Conservation (phyloP, 306 rosid genomes). For the Rosa multiflora region DNA sequence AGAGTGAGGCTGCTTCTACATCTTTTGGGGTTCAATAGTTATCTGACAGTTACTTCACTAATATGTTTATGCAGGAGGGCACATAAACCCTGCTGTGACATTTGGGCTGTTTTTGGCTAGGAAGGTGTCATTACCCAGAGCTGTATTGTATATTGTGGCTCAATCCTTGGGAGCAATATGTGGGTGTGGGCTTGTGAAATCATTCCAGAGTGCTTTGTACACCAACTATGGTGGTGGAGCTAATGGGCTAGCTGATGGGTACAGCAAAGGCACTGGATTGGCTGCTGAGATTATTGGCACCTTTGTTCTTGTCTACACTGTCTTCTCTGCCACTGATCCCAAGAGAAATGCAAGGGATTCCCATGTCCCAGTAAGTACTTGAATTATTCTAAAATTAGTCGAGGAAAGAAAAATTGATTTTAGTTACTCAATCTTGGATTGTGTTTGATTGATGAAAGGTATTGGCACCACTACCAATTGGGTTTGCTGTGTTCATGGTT, state of each 20-base stretch:
- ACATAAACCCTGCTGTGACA: conserved; percentile 53
- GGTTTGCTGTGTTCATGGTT: conserved; percentile 51
- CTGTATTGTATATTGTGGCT: conserved; percentile 40
- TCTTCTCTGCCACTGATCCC: conserved; percentile 55
- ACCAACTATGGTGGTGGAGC: conserved; percentile 46
- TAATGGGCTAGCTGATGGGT: conserved; percentile 29
- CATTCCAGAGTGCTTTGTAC: conserved; percentile 32
- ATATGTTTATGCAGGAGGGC: conserved; percentile 33
- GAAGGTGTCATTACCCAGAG: conserved; percentile 42
- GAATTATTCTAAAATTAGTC: no score
- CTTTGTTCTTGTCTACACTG: conserved; percentile 51
- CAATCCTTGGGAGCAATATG: conserved; percentile 50
- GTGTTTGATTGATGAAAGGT: conserved; percentile 23
- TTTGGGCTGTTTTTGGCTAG: conserved; percentile 45
- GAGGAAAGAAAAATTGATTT: neutral
- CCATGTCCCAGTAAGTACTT: conserved; percentile 37
- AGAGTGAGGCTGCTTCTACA: no score
- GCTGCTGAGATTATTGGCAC: conserved; percentile 52
- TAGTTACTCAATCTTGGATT: neutral
- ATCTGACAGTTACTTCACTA: neutral
- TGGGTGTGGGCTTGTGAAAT: conserved; percentile 45
- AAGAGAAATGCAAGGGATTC: conserved; percentile 47
- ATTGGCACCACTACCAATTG: conserved; percentile 55
- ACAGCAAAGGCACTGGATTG: conserved; percentile 40
- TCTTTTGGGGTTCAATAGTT: no score